Evolutionary conservation across 2,329 filamentous ascomycete species (phyloP).

Genomic region (Trichophyton rubrum): DNA sequence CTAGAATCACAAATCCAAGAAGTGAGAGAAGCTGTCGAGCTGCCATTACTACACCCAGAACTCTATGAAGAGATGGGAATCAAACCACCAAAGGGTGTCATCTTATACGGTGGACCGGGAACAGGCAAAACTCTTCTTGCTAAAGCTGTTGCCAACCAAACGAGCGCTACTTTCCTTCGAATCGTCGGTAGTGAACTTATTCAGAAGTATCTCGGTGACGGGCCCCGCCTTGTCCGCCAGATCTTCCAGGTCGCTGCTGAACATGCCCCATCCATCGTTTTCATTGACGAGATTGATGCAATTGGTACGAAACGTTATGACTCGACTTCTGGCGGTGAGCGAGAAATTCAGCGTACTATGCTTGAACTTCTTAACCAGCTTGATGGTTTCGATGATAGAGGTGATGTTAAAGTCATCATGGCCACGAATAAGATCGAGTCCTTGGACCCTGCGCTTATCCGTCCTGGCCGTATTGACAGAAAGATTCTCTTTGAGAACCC

Average conservation of each 20-base stretch:
- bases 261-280: constrained; percentile 92
- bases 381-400: constrained; percentile 95
- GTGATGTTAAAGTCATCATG: constrained; percentile 99
- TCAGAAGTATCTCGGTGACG: constrained; percentile 96
- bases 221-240: constrained; percentile 85
- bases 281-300: constrained; percentile 98
- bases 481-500: constrained; percentile 78
- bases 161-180: constrained; percentile 93
- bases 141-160: constrained; percentile 96
- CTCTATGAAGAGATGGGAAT: constrained; percentile 99
- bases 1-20: constrained; percentile 93
- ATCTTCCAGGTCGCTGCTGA: constrained; percentile 84
- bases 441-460: constrained; percentile 87
- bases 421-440: constrained; percentile 99
- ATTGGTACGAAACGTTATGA: constrained; percentile 99
- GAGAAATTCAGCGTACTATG: constrained; percentile 97
- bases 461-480: constrained; percentile 92
- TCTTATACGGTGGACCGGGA: constrained; percentile 91
- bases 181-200: constrained; percentile 96
- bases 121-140: constrained; percentile 93
- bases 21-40: constrained; percentile 89
- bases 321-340: constrained; percentile 88
- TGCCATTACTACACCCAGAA: constrained; percentile 89
- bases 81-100: constrained; percentile 98
- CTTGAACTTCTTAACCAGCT: constrained; percentile 95